These are phyloP conservation scores for Penicillium oxalicum DNA, from an alignment of 2,329 filamentous ascomycete species.

Conservation along the genomic window DNA sequence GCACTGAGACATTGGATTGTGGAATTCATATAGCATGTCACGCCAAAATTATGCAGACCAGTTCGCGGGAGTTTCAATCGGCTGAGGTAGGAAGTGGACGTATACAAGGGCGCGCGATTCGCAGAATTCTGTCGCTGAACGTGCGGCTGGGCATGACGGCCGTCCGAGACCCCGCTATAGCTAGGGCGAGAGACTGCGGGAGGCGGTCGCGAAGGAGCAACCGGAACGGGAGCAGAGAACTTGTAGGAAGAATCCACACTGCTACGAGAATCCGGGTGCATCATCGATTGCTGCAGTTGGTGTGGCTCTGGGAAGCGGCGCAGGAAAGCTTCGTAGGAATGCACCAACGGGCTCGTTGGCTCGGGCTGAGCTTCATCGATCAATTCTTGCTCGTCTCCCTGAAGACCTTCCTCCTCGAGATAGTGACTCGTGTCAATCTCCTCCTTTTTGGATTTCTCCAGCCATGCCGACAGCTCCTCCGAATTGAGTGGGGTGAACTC, in stretches of 20 bases:
- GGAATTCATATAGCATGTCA: conserved; percentile 91
- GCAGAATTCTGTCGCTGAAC: conserved; percentile 42
- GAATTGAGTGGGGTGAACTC: conserved; percentile 67
- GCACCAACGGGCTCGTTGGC: conserved; percentile 51
- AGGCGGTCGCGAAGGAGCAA: conserved; percentile 58
- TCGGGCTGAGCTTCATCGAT: conserved; percentile 40
- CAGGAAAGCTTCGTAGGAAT: conserved; percentile 76
- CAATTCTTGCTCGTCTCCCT: conserved; percentile 37
- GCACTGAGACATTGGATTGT: conserved; percentile 76
- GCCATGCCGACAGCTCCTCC: conserved; percentile 76
- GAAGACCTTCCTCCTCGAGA: conserved; percentile 32
- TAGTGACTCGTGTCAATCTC: conserved; percentile 45
- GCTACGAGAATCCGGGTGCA: conserved; percentile 34
- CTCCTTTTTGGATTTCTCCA: conserved; percentile 67
- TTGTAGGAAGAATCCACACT: conserved; percentile 28
- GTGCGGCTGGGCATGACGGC: conserved; percentile 43
- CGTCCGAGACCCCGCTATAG: conserved; percentile 74
- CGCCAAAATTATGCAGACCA: conserved; percentile 72
- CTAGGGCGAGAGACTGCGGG: conserved; percentile 63
- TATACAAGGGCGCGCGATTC: conserved; percentile 40
- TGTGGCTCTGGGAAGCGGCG: conserved; percentile 71
- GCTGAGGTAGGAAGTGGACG: conserved; percentile 37
- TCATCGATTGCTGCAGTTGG: conserved; percentile 53
- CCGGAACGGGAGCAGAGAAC: conserved; percentile 46
- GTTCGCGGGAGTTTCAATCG: conserved; percentile 54